A percentile compares a stretch with the other conserved stretches of the same genome.
phyloP scores from a whole-genome alignment of 2,329 filamentous ascomycete species.

The Mycocentrospora acerina region DNA sequence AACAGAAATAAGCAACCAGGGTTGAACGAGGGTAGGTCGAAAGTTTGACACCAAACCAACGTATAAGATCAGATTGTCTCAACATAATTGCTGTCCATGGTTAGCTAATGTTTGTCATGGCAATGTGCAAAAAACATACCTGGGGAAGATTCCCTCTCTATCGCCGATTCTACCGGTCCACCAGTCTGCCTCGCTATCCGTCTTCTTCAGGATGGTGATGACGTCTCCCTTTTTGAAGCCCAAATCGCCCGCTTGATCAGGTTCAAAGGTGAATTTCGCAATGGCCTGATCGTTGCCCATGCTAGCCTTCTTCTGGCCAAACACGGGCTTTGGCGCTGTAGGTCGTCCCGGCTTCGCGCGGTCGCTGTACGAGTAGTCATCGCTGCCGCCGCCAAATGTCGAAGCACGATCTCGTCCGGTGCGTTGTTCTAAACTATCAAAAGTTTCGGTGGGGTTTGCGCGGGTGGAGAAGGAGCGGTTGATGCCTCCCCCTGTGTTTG shows the following conservation, averaged over 20 bases:
- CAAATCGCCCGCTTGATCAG: slow-evolving; percentile 87
- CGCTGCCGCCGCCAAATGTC: slow-evolving; percentile 48
- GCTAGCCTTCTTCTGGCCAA: slow-evolving; percentile 55
- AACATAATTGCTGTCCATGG: slow-evolving; percentile 41
- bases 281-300: slow-evolving; percentile 74
- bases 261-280: slow-evolving; percentile 90
- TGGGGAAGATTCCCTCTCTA: slow-evolving; percentile 89
- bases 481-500: slow-evolving; percentile 40
- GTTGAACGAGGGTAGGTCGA: slow-evolving; percentile 4
- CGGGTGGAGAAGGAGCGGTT: slow-evolving; percentile 53
- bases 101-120: not conserved
- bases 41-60: no score
- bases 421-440: slow-evolving; percentile 47
- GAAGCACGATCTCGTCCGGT: slow-evolving; percentile 34
- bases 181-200: slow-evolving; percentile 93
- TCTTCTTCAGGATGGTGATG: slow-evolving; percentile 92
- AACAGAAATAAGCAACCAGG: not conserved
- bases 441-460: slow-evolving; percentile 53
- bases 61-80: slow-evolving; percentile 38
- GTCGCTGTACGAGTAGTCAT: slow-evolving; percentile 58
- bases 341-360: slow-evolving; percentile 71
- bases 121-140: slow-evolving; percentile 48
- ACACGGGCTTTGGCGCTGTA: slow-evolving; percentile 85
- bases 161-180: slow-evolving; percentile 92
- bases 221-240: slow-evolving; percentile 97